Evolutionary conservation across 768 basidiomycete genomes (phyloP).

Genomic region (Trametes maxima): DNA sequence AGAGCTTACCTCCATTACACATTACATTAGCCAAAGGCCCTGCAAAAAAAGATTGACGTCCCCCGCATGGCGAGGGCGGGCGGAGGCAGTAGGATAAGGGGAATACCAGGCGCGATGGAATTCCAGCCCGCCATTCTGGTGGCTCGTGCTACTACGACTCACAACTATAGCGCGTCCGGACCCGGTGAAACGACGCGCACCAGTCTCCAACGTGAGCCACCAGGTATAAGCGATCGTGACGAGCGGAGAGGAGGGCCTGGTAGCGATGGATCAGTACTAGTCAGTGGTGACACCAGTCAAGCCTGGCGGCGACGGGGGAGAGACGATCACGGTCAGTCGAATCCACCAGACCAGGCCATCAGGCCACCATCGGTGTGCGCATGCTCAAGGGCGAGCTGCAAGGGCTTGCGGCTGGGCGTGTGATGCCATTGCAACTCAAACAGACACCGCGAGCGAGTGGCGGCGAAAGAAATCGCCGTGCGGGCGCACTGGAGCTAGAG

Average conservation of each 20-base stretch:
- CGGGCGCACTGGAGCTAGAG: too few relatives aligned
- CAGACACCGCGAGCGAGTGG: too few relatives aligned
- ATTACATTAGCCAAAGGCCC: background rate
- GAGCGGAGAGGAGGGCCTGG: background rate
- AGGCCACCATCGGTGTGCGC: background rate
- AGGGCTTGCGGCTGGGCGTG: background rate
- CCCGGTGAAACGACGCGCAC: conserved; percentile 1
- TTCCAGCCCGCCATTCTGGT: conserved; percentile 7
- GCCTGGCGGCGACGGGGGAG: background rate
- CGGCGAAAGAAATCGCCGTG: too few relatives aligned
- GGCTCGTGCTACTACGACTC: background rate
- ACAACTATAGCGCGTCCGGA: background rate
- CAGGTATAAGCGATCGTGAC: background rate
- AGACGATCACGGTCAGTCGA: too few relatives aligned
- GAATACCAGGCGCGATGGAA: background rate
- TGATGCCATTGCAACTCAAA: too few relatives aligned
- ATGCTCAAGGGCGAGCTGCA: background rate
- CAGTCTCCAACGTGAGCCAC: conserved; percentile 1
- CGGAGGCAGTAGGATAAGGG: background rate
- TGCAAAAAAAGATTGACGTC: background rate
- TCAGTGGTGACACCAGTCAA: too few relatives aligned
- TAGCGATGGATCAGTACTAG: too few relatives aligned
- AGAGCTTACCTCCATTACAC: too few relatives aligned
- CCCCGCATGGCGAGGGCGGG: background rate
- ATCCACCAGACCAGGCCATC: too few relatives aligned